Evolutionary conservation across 2,329 filamentous ascomycete species (phyloP), one percentile per base, ranked within the genome.

Genomic region (Gaeumannomyces tritici): DNA sequence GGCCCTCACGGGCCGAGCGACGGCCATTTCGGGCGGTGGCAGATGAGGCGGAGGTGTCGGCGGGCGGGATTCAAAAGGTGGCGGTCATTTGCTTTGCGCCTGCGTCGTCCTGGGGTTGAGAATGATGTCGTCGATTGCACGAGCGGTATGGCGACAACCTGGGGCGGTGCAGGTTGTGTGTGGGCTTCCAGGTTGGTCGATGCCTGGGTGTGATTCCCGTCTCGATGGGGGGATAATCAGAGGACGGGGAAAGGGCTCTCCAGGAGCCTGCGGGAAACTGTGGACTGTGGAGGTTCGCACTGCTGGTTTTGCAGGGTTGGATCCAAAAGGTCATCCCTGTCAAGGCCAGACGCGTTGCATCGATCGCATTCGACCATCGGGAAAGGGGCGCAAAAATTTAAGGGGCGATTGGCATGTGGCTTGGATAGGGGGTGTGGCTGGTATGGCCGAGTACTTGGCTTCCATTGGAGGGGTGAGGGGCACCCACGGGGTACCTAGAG

Each of bases 1-100:
- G 71, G 89, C 85, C 76, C 93, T 87, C 73, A 96, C 88, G 63
- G 91, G 90, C 79, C 88, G 88, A 72, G 91, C 90, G 73, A 96
- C 81, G 70, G 89, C 90, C 92, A 96, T 51, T 51, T 21, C 42
- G 21, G 42, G 42, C 42, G 42, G 42, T 24, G 21, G 8, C 42
- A 2, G 42, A n/a, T n/a, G 42, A n/a, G 24, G 42, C 42, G 42
- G 21, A 51, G 42, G 42, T 51, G 42, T 51, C 18, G 42, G 21
- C 42, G 42, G 42, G 18, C 21, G 42, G 21, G 21, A 24, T 24
- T 51, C 42, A 51, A 24, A 51, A 51, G n/a, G 42, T 51, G 42
- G 42, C 21, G 42, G n/a, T n/a, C 42, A 51, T 51, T 51, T 51
- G 42, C 21, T n/a, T n/a, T 51, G 42, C 21, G 42, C 42, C 21